Evolutionary conservation across 1,139 yeast species (phyloP), one percentile per base, ranked within the genome.

Genomic region (Magnusiomyces sp.): DNA sequence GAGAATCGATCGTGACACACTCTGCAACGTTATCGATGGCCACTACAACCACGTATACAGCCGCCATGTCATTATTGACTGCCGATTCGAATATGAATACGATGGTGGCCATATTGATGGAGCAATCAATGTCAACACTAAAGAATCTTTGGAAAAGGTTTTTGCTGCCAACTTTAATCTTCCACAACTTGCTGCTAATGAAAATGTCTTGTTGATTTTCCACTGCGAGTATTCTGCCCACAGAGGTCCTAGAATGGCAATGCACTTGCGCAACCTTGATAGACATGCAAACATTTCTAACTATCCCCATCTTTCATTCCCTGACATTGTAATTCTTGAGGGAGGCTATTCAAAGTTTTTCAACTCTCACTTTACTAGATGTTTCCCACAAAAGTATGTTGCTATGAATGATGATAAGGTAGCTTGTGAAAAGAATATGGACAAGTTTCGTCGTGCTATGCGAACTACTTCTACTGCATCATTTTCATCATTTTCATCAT

Each of bases 151-250:
- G 47, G 92, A 85, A 60, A 68, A 73, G 34, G 55, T 53, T 31
- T 59, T 71, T 46, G 55, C 70, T 37, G 47, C 50, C 27, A 52
- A 52, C 38, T n/a, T n/a, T n/a, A n/a, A n/a, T n/a, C 40, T 38
- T 38, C 13, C 40, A 14, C 14, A 38, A n/a, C 48, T 49, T 23
- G 46, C 40, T 29, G 56, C 50, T 36, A 55, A 62, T 47, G 63
- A 66, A 49, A 69, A 74, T 46, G 66, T 69, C 19, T 68, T 92
- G 51, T 67, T 90, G 17, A 74, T 94, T 13, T 90, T 92, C 70
- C 97, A 92, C 67, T 92, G 98, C 68, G 98, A 92, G 66, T 90
- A 88, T 64, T 83, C 95, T 47, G 80, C 95, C 1, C 88, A 84
- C 64, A 75, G 98, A 53, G 96, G 97, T 10, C 98, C 98, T 2